Base-by-base conservation (phyloP, 441 rosid genomes). In the Adansonia grandidieri region DNA sequence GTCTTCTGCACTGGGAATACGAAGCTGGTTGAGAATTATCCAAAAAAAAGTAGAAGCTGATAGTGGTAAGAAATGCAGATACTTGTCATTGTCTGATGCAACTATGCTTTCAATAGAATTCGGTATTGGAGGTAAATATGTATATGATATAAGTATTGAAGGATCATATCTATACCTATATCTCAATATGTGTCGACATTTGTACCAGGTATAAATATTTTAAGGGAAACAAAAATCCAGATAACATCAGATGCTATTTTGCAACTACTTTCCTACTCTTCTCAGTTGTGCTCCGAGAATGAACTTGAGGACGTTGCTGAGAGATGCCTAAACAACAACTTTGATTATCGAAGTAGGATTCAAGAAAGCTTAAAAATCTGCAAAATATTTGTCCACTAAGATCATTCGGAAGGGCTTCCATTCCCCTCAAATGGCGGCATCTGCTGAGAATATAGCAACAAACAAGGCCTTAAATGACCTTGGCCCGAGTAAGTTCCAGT, bases 211-310 rank as follows among this genome's bases (percentile, higher is more conserved):
- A 37, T 37, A 37, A 37, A 37, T 37, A 37, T 37, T 37, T 37
- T 37, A 3, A 37, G 5, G 40, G 40, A 37, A 37, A 37, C 40
- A 37, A 37, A 37, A 37, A 37, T 37, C 40, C 40, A 37, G 40
- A 37, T 37, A 37, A 37, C 40, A 37, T 37, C 40, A 37, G 40
- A 90, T 75, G 93, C 93, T 28, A 75, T 92, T 80, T 86, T 95
- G 77, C 97, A 95, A 76, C 69, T 93, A 3, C 77, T 95, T 83
- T 90, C 87, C 76, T 89, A 90, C 79, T 80, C 94, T 69, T 84
- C 77, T 70, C 97, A 92, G 87, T 77, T 84, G 24, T 82, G 73
- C 60, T 68, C 84, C 22, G 83, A 79, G 54, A 60, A 22, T 64
- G 97, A 91, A 69, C 57, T 40, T 45, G 22, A 54, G 0, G 78